Conservation (phyloP, 1,284 basidiomycete species). For the Trichosporon sp. region DNA sequence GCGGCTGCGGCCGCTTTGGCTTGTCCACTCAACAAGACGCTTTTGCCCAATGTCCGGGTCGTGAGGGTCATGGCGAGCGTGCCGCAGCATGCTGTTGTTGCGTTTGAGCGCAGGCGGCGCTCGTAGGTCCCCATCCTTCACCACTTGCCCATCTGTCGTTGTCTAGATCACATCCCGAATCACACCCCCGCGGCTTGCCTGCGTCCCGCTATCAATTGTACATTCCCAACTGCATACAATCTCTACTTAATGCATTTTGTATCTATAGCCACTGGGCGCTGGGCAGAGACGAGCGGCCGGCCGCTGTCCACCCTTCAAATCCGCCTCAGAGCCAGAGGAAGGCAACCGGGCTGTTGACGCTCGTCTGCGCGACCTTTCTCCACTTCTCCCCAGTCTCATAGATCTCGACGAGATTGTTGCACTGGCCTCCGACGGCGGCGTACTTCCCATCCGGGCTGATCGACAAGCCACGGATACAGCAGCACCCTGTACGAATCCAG, state of each 20-base stretch:
- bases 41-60: background rate
- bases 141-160: background rate
- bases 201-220: background rate
- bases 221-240: too few relatives aligned
- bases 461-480: slow-evolving; percentile 39
- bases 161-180: too few relatives aligned
- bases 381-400: slow-evolving; percentile 37
- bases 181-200: too few relatives aligned
- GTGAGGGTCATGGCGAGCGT: background rate
- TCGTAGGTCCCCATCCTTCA: background rate
- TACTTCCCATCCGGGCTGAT: slow-evolving; percentile 41
- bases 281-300: too few relatives aligned
- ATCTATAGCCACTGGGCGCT: background rate
- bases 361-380: slow-evolving; percentile 58
- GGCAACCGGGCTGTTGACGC: slow-evolving; percentile 54
- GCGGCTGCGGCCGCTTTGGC: background rate
- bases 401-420: slow-evolving; percentile 38
- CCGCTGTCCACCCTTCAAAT: too few relatives aligned
- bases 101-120: background rate
- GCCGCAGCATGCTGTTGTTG: background rate
- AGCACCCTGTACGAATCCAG: slow-evolving; percentile 35
- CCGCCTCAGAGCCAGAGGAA: slow-evolving; percentile 30
- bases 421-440: slow-evolving; percentile 40
- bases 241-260: background rate
- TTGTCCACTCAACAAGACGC: background rate